Conservation (phyloP, 2,329 filamentous ascomycete species). For the Fusarium mundagurra region DNA sequence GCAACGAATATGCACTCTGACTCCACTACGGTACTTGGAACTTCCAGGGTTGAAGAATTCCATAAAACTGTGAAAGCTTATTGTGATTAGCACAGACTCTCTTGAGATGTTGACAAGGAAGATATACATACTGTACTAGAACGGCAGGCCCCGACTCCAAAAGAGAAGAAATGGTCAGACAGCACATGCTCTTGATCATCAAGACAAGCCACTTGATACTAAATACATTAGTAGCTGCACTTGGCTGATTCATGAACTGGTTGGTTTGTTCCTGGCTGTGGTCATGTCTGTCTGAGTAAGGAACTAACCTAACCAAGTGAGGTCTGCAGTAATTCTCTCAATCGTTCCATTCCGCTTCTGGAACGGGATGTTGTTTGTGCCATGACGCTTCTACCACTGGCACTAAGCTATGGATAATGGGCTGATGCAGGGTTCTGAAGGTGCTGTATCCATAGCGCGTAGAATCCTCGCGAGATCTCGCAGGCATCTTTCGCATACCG, state of each 20-base stretch:
- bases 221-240: conserved; percentile 5
- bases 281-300: not conserved
- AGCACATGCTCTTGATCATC: not conserved
- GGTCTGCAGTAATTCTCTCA: conserved; percentile 14
- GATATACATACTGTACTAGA: not conserved
- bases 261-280: not conserved
- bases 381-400: conserved; percentile 23
- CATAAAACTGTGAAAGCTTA: not conserved
- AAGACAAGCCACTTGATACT: conserved; percentile 5
- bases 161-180: conserved; percentile 23
- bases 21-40: conserved; percentile 4
- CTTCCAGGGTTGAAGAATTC: not conserved
- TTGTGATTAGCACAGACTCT: not conserved
- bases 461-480: conserved; percentile 2
- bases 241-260: not conserved
- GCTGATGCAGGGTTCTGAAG: conserved; percentile 36
- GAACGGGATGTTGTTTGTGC: conserved; percentile 28
- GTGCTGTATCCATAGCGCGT: conserved; percentile 21
- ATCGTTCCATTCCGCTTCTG: conserved; percentile 41
- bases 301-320: no score
- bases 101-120: not conserved
- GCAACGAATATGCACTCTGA: not conserved
- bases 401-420: conserved; percentile 33
- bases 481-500: not conserved
- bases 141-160: conserved; percentile 18